Evolutionary conservation across 345 rosid genomes (phyloP).

Genomic region (Draba incana): DNA sequence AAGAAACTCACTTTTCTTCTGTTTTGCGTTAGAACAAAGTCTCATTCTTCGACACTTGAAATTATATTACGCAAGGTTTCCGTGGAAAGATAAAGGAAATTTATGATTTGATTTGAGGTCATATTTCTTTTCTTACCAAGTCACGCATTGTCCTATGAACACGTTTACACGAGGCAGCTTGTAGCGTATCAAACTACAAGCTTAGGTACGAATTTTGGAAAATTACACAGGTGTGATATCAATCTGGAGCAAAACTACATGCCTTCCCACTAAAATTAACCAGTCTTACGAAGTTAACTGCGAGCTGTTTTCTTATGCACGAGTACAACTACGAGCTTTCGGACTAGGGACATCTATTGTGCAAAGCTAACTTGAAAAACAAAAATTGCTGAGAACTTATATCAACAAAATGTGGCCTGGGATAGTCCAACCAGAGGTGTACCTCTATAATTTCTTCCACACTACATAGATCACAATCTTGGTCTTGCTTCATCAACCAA

Average conservation of each 20-base stretch:
- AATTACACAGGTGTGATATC: background rate
- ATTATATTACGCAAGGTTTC: background rate
- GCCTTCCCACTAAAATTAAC: background rate
- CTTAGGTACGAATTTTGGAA: too few species aligned
- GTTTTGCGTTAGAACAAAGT: background rate
- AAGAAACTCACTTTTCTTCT: background rate
- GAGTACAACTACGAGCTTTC: too few species aligned
- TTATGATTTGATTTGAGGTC: background rate
- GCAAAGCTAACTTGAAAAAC: too few species aligned
- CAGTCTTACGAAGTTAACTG: background rate
- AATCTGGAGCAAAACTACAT: background rate
- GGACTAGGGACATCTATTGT: too few species aligned
- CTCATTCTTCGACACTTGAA: background rate
- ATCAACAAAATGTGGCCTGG: background rate
- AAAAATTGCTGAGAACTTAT: background rate
- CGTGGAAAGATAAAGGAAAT: conserved; percentile 8
- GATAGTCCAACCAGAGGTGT: background rate
- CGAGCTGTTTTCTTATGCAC: too few species aligned
- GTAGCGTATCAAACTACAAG: too few species aligned
- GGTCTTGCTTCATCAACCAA: conserved; percentile 18
- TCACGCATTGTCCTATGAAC: background rate
- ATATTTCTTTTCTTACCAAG: background rate
- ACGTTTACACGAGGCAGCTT: background rate
- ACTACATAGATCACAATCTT: conserved; percentile 23
- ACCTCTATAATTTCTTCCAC: conserved; percentile 11